Conservation (phyloP, 306 rosid genomes). For the Vigna angularis region DNA sequence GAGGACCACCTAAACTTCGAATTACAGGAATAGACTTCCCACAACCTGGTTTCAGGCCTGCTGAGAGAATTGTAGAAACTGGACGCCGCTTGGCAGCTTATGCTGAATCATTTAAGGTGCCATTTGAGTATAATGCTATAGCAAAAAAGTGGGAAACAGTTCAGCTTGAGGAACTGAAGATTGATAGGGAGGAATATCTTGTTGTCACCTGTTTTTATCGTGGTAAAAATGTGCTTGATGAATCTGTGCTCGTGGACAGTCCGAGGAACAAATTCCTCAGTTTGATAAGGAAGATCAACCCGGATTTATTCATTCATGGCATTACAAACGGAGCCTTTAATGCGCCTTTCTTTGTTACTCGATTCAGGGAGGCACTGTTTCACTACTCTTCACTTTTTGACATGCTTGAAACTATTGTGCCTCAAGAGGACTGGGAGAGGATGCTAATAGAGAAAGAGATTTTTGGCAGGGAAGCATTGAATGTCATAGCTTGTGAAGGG, state of each 20-base stretch:
- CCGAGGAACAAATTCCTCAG: conserved; percentile 70
- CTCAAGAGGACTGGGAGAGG: conserved; percentile 84
- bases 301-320: conserved; percentile 80
- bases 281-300: conserved; percentile 76
- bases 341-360: conserved; percentile 94
- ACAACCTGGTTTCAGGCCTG: conserved; percentile 96
- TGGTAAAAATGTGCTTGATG: conserved; percentile 85
- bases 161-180: conserved; percentile 83
- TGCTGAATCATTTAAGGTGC: conserved; percentile 77
- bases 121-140: conserved; percentile 83
- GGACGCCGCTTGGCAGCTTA: conserved; percentile 82
- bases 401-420: conserved; percentile 92
- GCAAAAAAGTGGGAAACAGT: conserved; percentile 92
- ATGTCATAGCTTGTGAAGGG: conserved; percentile 97
- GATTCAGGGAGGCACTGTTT: conserved; percentile 91
- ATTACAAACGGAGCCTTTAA: conserved; percentile 81
- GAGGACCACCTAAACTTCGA: conserved; percentile 85
- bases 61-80: conserved; percentile 88
- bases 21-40: conserved; percentile 97
- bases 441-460: conserved; percentile 89
- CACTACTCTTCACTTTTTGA: conserved; percentile 92
- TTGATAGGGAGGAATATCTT: conserved; percentile 70
- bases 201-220: conserved; percentile 80
- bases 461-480: conserved; percentile 88
- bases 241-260: conserved; percentile 78